Evolutionary conservation across 1,139 yeast species (phyloP), one percentile per base, ranked within the genome.

Genomic region (Protomyces gravidus): DNA sequence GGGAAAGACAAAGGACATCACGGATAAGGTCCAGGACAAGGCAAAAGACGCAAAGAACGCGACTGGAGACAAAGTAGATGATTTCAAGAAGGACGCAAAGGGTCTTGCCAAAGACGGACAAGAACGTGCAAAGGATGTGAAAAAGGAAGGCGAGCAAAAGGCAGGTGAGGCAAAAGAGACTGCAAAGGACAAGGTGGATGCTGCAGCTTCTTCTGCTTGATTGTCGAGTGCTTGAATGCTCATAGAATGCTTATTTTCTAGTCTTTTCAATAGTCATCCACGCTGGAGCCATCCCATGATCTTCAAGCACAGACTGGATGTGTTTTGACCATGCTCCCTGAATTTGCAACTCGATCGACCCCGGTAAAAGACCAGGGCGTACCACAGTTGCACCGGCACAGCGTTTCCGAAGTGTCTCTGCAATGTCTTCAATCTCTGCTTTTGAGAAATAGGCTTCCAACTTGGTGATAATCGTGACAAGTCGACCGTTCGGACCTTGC

Each of bases 381-480:
- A 36, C 46, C 17, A 39, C 28, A 40, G 26, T 45, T 30, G 26
- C 50, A n/a, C 33, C 58, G 45, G 58, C 58, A 36, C 58, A 53
- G 32, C 27, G 36, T 19, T 25, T 25, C 27, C 48, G 47, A 11
- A 53, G 17, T 23, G 13, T 45, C 11, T 53, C 51, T 19, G 33
- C 26, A 3, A 53, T 45, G 13, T 9, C 23, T 2, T 53, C 51
- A 9, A 53, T 17, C 6, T 27, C 42, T 5, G 7, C 45, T 17
- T 48, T 13, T 15, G 27, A 3, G 17, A 53, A 53, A 46, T 26
- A 53, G 2, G 32, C 28, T 17, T 53, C 58, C 33, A 53, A 46
- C 7, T 45, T 36, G 2, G 46, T 25, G 19, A 53, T 17, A 7
- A 45, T 26, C 11, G 58, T 46, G 46, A 46, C 46, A 15, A 36